A percentile compares a stretch with the other conserved stretches of the same genome.
phyloP scores from a whole-genome alignment of 2,329 filamentous ascomycete species.

The Fusarium transvaalense region DNA sequence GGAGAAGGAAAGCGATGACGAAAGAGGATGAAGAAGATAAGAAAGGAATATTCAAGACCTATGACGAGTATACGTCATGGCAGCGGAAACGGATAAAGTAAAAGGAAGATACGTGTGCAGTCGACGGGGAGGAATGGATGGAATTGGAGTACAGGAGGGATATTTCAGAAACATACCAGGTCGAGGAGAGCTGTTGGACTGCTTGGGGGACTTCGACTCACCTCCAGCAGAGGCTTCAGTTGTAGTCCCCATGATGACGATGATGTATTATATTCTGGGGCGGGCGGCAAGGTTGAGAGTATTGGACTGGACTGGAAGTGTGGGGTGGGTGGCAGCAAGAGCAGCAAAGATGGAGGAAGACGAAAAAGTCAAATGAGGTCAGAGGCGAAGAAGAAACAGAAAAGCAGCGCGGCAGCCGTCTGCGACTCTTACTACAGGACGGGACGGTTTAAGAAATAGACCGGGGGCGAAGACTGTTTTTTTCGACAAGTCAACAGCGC shows the following conservation, averaged over 20 bases:
- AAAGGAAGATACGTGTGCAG: not conserved
- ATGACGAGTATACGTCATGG: constrained; percentile 48
- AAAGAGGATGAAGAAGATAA: constrained; percentile 28
- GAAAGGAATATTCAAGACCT: constrained; percentile 31
- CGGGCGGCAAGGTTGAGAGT: constrained; percentile 46
- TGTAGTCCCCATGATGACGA: constrained; percentile 63
- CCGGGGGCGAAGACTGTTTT: constrained; percentile 41
- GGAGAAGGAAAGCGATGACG: constrained; percentile 39
- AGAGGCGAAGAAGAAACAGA: constrained; percentile 51
- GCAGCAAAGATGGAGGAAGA: constrained; percentile 45
- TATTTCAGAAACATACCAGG: constrained; percentile 56
- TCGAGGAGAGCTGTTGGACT: constrained; percentile 57
- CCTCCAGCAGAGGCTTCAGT: constrained; percentile 56
- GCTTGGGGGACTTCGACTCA: constrained; percentile 64
- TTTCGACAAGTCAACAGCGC: constrained; percentile 40
- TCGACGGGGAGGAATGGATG: constrained; percentile 16
- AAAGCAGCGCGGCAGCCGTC: constrained; percentile 40
- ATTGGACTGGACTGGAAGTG: constrained; percentile 44
- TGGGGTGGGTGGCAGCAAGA: constrained; percentile 48
- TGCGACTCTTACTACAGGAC: constrained; percentile 43
- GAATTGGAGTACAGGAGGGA: constrained; percentile 12
- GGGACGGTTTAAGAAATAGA: constrained; percentile 38
- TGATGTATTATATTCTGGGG: constrained; percentile 58
- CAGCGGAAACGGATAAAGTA: constrained; percentile 15
- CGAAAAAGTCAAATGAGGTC: constrained; percentile 57